Conservation (phyloP, 441 rosid genomes). For the Mallotus japonicus region DNA sequence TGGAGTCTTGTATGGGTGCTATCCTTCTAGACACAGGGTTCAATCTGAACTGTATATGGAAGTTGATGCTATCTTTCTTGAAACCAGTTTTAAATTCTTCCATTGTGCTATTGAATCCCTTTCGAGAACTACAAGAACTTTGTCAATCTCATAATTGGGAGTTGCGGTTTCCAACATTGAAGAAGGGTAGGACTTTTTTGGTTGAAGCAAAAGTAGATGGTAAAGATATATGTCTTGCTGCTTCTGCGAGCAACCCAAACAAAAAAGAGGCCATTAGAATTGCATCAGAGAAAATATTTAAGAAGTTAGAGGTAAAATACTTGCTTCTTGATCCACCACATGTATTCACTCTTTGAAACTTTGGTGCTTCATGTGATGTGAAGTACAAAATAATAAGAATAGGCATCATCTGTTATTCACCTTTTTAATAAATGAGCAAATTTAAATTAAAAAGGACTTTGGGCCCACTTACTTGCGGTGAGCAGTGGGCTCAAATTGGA, state of each 20-base stretch:
- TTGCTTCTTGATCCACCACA: slow-evolving; percentile 2
- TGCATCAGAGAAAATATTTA: slow-evolving; percentile 53
- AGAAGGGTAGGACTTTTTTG: slow-evolving; percentile 42
- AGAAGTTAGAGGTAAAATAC: slow-evolving; percentile 59
- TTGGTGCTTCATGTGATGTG: slow-evolving; percentile 12
- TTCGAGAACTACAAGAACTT: slow-evolving; percentile 72
- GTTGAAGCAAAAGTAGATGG: slow-evolving; percentile 55
- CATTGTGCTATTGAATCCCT: slow-evolving; percentile 60
- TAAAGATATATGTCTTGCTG: slow-evolving; percentile 36
- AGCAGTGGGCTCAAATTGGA: too few species aligned
- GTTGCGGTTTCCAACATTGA: slow-evolving; percentile 30
- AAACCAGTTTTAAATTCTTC: slow-evolving; percentile 61
- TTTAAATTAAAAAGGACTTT: too few species aligned
- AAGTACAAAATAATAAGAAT: neutral
- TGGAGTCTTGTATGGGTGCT: slow-evolving; percentile 88
- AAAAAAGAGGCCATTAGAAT: slow-evolving; percentile 60
- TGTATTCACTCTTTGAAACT: slow-evolving; percentile 13
- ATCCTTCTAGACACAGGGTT: slow-evolving; percentile 82
- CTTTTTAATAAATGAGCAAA: too few species aligned
- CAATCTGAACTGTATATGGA: slow-evolving; percentile 69
- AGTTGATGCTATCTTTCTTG: slow-evolving; percentile 64
- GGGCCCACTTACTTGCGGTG: too few species aligned
- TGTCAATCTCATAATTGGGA: slow-evolving; percentile 66
- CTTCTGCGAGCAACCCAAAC: slow-evolving; percentile 51
- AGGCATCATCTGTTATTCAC: neutral